phyloP scores from a whole-genome alignment of 2,329 filamentous ascomycete species.

The Raffaelea arxii region DNA sequence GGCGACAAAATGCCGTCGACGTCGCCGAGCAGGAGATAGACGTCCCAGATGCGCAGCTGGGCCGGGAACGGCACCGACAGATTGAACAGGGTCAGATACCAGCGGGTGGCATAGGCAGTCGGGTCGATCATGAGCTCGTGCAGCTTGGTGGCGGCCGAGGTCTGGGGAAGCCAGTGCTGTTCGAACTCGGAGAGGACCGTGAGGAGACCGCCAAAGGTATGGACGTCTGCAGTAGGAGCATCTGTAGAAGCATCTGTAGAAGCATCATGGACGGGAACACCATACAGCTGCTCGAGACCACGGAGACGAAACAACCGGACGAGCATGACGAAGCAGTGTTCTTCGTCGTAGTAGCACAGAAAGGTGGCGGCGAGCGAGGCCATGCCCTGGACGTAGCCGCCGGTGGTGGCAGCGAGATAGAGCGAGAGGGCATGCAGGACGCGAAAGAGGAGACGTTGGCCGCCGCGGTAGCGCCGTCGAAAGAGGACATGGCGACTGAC shows the following conservation, averaged over 20 bases:
- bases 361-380: constrained; percentile 85
- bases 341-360: constrained; percentile 94
- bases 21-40: constrained; percentile 90
- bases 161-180: constrained; percentile 68
- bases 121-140: constrained; percentile 71
- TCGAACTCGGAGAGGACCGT: constrained; percentile 78
- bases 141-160: constrained; percentile 55
- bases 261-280: too few relatives aligned
- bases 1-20: background rate
- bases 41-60: constrained; percentile 93
- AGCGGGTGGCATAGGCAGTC: constrained; percentile 90
- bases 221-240: too few relatives aligned
- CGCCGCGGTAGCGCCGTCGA: constrained; percentile 78
- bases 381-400: constrained; percentile 96
- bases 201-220: constrained; percentile 81
- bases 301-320: constrained; percentile 88
- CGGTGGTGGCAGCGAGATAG: constrained; percentile 67
- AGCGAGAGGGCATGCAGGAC: constrained; percentile 87
- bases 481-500: constrained; percentile 98
- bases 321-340: constrained; percentile 89
- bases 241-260: too few relatives aligned
- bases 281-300: constrained; percentile 76
- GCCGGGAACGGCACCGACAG: constrained; percentile 90
- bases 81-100: constrained; percentile 97
- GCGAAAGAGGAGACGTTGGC: constrained; percentile 83